Base-by-base conservation (phyloP, 2,329 filamentous ascomycete species). In the Penicillium corylophilum region DNA sequence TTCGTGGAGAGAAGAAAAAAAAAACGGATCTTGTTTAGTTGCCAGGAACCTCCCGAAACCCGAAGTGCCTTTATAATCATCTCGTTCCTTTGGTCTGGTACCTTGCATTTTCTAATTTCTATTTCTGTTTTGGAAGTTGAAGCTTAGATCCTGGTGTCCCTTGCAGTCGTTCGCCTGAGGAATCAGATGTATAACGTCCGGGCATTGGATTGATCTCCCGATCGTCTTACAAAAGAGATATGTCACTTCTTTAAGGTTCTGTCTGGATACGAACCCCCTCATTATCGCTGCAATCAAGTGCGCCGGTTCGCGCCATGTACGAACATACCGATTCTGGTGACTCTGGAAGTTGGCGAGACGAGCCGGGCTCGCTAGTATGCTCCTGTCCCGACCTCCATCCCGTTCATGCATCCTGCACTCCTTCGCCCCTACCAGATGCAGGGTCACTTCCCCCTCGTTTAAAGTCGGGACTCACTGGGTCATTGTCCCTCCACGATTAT, bases 401-500 rank as follows among this genome's bases (percentile, higher is more conserved):
- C 29, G 44, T 43, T 50, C 47, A 59, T 57, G 57, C 61, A 48
- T 29, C 46, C 45, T 63, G 56, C 56, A 54, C 51, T 51, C 50
- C 40, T 42, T 53, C 44, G 12, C 51, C 60, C 51, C 49, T 58
- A 53, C 46, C 53, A 46, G 57, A 60, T 52, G 54, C 55, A 36
- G 46, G 51, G 46, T 54, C 56, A 38, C 44, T 57, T 38, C 51
- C 59, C 46, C 52, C 54, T 62, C 58, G 60, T 40, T 59, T 53
- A 44, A 51, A 57, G 50, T 54, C 54, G 16, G 59, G 53, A 33
- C 55, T 55, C 44, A 58, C 57, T 26, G 66, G 65, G 8, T 48
- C 59, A 20, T 53, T 70, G 22, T 71, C 70, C 8, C 65, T 70
- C 28, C 69, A 71, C 57, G 62, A 69, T 44, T 72, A 72, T 51